A percentile compares a stretch with the other conserved stretches of the same genome.
Conservation (phyloP, 106 monocot genomes). For the Dendrobium officinale region DNA sequence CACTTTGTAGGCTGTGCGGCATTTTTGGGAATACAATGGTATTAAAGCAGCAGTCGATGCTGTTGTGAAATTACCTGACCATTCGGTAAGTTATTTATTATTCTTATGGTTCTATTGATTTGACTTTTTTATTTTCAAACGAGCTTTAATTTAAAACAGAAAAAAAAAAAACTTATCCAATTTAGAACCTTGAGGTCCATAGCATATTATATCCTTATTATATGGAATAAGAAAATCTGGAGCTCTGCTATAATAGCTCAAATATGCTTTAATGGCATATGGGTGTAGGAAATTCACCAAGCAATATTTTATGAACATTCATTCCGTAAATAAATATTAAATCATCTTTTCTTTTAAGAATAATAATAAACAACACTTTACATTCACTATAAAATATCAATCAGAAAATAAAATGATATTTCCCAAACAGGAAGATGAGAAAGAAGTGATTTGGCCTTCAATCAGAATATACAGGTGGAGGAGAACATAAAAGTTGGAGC, state of each 20-base stretch:
- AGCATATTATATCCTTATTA: not conserved
- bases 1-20: constrained; percentile 64
- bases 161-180: not conserved
- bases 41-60: constrained; percentile 74
- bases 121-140: not conserved
- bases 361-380: no score
- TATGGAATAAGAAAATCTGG: not conserved
- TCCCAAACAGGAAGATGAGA: no score
- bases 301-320: not conserved
- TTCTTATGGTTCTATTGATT: not conserved
- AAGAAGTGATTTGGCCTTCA: no score
- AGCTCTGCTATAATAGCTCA: not conserved
- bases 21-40: constrained; percentile 76
- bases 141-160: no score
- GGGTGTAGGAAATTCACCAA: not conserved
- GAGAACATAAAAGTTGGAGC: no score
- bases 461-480: no score
- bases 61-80: constrained; percentile 71
- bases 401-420: not conserved
- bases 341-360: not conserved
- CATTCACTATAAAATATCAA: no score
- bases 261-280: not conserved
- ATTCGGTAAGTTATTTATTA: constrained; percentile 38
- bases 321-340: not conserved
- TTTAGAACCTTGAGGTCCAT: not conserved